These are phyloP conservation scores for Aspergillus steynii DNA, from an alignment of 495 filamentous ascomycete species.

Conservation along the genomic window DNA sequence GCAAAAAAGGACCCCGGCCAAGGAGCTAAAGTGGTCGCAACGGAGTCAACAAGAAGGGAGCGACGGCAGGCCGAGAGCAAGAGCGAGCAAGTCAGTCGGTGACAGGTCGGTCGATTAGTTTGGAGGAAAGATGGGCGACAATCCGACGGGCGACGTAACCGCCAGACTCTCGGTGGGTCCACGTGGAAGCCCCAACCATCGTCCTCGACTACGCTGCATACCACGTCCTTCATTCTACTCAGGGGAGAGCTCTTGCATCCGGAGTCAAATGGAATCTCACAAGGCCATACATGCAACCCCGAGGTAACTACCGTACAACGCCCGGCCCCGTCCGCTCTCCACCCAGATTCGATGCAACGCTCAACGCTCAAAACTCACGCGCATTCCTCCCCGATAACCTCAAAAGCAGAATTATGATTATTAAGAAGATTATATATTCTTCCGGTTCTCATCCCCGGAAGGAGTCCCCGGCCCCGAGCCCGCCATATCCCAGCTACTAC, in stretches of 20 bases:
- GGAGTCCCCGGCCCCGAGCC: constrained; percentile 47
- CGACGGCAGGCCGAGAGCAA: background rate
- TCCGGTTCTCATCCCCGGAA: constrained; percentile 44
- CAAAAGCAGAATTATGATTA: background rate
- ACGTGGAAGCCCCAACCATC: background rate
- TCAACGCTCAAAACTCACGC: background rate
- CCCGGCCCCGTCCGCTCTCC: too few species aligned
- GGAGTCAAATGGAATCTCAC: background rate
- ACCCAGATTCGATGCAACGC: background rate
- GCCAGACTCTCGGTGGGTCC: background rate
- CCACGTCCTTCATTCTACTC: background rate
- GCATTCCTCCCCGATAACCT: background rate
- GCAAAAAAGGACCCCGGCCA: background rate
- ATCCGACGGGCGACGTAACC: background rate
- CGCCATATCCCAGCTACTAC: constrained; percentile 49
- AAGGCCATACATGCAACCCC: background rate
- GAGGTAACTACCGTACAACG: background rate
- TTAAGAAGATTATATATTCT: constrained; percentile 35
- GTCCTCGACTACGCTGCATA: too few species aligned
- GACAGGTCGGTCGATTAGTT: background rate
- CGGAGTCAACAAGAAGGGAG: background rate
- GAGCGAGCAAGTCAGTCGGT: background rate
- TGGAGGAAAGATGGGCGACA: background rate
- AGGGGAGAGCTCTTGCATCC: too few species aligned
- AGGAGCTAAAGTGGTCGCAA: background rate